Conservation (phyloP, 352 stramenopile genomes). For the Saprolegnia diclina region DNA sequence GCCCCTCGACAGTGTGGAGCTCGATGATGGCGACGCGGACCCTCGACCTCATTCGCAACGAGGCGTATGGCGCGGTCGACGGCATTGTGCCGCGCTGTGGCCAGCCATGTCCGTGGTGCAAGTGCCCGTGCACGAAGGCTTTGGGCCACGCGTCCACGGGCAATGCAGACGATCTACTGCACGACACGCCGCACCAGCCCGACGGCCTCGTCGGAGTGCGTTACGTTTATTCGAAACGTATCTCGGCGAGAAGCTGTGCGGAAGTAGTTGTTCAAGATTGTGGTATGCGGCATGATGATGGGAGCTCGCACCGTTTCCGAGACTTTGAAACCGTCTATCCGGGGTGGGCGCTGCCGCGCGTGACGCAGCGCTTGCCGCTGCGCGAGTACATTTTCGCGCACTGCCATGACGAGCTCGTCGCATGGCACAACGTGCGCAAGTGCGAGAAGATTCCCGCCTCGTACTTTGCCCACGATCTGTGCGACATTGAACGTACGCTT, state of each 20-base stretch:
- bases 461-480: not conserved
- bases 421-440: not conserved
- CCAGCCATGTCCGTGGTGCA: not conserved
- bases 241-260: not conserved
- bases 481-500: not conserved
- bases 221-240: not conserved
- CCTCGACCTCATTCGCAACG: not conserved
- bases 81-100: not conserved
- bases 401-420: not conserved
- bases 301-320: not conserved
- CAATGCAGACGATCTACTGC: not conserved
- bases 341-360: not conserved
- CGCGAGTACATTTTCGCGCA: constrained; percentile 11
- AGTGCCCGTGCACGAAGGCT: constrained; percentile 2
- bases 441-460: not conserved
- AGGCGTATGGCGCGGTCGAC: not conserved
- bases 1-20: not conserved
- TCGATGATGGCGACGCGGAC: not conserved
- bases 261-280: not conserved
- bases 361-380: not conserved
- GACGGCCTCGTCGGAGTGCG: not conserved
- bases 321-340: constrained; percentile 4
- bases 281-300: not conserved
- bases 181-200: constrained; percentile 4
- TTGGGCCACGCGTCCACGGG: not conserved